phyloP scores from a whole-genome alignment of 2,329 filamentous ascomycete species.

The Cordyceps tenuipes region DNA sequence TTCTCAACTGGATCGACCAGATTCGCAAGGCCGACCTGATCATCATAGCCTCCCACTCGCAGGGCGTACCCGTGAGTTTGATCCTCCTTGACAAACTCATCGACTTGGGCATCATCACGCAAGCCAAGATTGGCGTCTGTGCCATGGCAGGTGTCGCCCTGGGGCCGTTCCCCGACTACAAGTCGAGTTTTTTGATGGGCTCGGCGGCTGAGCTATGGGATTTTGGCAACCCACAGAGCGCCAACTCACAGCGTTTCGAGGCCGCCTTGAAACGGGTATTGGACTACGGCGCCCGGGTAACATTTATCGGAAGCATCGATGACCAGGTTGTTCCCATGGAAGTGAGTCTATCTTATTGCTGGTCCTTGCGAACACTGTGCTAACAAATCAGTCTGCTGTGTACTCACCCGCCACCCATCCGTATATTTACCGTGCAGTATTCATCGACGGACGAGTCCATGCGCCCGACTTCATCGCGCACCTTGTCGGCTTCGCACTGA shows the following conservation, averaged over 20 bases:
- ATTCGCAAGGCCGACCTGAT: constrained; percentile 84
- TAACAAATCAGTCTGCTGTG: constrained; percentile 57
- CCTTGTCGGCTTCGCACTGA: constrained; percentile 85
- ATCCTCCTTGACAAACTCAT: constrained; percentile 92
- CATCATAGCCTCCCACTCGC: constrained; percentile 86
- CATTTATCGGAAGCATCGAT: constrained; percentile 90
- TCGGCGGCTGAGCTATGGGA: constrained; percentile 93
- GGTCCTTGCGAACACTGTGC: not conserved
- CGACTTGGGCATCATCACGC: constrained; percentile 73
- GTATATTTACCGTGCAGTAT: constrained; percentile 91
- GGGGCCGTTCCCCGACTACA: constrained; percentile 87
- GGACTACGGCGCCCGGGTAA: constrained; percentile 70
- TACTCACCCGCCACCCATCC: constrained; percentile 82
- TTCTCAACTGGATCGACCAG: constrained; percentile 91
- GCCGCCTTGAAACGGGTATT: constrained; percentile 66
- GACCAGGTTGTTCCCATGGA: constrained; percentile 93
- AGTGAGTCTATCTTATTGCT: constrained; percentile 34
- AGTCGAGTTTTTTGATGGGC: constrained; percentile 78
- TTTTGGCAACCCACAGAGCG: constrained; percentile 73
- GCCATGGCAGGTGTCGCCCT: constrained; percentile 87
- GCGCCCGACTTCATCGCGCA: constrained; percentile 90
- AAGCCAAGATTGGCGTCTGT: constrained; percentile 74
- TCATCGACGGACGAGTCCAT: constrained; percentile 87
- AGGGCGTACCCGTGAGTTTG: constrained; percentile 87
- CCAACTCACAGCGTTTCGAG: constrained; percentile 75